These are phyloP conservation scores for Heterobasidion annosum DNA, from an alignment of 1,284 basidiomycete genomes.

Conservation along the genomic window DNA sequence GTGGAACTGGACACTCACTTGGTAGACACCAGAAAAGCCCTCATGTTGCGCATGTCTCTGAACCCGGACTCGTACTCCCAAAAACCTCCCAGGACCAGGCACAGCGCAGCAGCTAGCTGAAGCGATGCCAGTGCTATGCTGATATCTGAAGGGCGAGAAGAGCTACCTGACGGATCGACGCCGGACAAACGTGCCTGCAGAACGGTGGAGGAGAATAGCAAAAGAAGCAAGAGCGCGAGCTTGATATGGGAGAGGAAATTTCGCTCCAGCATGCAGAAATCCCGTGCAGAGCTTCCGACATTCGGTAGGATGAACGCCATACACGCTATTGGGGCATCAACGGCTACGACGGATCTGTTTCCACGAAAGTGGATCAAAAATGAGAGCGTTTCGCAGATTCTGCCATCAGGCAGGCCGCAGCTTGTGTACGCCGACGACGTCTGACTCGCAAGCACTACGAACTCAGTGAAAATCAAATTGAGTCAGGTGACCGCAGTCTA, in stretches of 20 bases:
- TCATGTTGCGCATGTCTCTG: conserved; percentile 42
- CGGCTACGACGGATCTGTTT: too few species aligned
- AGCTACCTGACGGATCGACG: not conserved
- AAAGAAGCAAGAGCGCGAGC: not conserved
- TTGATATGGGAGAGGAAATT: not conserved
- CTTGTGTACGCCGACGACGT: too few species aligned
- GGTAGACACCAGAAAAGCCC: conserved; percentile 48
- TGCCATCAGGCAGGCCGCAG: too few species aligned
- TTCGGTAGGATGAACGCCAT: not conserved
- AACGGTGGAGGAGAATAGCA: not conserved
- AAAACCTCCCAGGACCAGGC: conserved; percentile 43
- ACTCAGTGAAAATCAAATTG: too few species aligned
- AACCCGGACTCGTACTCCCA: conserved; percentile 59
- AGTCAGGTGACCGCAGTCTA: too few species aligned
- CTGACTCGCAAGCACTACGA: too few species aligned
- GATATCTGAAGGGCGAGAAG: not conserved
- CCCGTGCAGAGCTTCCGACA: not conserved
- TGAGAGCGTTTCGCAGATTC: too few species aligned
- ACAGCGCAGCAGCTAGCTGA: conserved; percentile 33
- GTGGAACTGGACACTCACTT: conserved; percentile 34
- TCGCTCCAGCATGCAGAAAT: not conserved
- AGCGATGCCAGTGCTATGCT: conserved; percentile 20
- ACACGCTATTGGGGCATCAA: too few species aligned
- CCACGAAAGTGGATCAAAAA: too few species aligned
- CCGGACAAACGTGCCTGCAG: not conserved